Base-by-base conservation (phyloP, 352 stramenopile species). In the Pythium pyrilobum region DNA sequence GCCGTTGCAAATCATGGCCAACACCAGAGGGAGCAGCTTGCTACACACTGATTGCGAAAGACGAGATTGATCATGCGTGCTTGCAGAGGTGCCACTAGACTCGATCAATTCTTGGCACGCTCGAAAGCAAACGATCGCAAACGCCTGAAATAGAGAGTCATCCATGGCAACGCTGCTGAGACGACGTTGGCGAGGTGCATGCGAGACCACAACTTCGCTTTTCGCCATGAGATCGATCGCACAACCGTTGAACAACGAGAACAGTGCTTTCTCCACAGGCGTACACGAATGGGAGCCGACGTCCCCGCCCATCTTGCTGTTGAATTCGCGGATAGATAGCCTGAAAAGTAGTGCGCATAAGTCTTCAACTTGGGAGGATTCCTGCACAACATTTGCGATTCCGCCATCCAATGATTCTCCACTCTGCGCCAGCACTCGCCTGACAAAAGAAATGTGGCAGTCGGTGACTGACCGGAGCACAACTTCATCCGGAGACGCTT, bases 61-160 rank as follows among this genome's bases (percentile, higher is more conserved):
- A 2, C 3, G 13, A 16, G 21, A 28, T 11, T 52, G 38, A 15
- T 25, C 46, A 15, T 4, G 3, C 15, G 23, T 7, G 4, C 13
- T 21, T 45, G 36, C 8, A n/a, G n/a, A 25, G 24, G 13, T 7
- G 9, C 10, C 16, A 47, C 16, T 12, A 9, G 21, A 47, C 23
- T 43, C 25, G 15, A 50, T 41, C 16, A 64, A 36, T 3, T 42
- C 46, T 50, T 56, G 44, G 18, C 61, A 71, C 13, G 49, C 66
- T 25, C 58, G 48, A 21, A 87, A 69, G 39, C 77, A 85, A 5
- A 23, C 44, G 10, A 29, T 33, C 11, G 77, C 69, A 56, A 85
- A 85, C 5, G 52, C 7, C 11, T 78, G 72, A 50, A 87, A 83
- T 12, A 68, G 44, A 15, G 69, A 56, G 21, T 56, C 41, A 3